These are phyloP conservation scores for Colletotrichum cordylinicola DNA, from an alignment of 2,329 filamentous ascomycete genomes.

Conservation along the genomic window DNA sequence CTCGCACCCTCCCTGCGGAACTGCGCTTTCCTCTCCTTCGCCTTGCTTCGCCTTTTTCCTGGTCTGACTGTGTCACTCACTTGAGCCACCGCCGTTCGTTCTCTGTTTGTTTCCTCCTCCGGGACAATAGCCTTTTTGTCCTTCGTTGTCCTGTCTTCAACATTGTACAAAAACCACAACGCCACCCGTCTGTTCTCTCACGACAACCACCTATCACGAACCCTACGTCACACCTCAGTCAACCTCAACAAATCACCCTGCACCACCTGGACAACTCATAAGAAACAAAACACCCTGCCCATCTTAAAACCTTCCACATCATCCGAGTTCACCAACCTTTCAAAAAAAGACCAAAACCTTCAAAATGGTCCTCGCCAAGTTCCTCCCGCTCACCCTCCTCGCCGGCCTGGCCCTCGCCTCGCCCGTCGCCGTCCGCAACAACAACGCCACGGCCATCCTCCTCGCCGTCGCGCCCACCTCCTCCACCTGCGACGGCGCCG, in stretches of 20 bases:
- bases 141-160: neutral
- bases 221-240: neutral
- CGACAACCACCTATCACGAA: neutral
- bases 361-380: constrained; percentile 33
- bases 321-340: neutral
- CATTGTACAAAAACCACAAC: neutral
- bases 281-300: neutral
- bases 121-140: neutral
- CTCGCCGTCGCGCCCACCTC: constrained; percentile 63
- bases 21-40: neutral
- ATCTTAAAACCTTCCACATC: neutral
- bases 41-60: neutral
- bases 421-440: constrained; percentile 18
- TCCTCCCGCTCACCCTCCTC: constrained; percentile 30
- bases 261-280: neutral
- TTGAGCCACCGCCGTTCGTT: neutral
- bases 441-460: constrained; percentile 45
- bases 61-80: constrained; percentile 14
- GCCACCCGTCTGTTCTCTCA: neutral
- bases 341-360: neutral
- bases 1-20: neutral
- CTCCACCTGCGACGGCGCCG: constrained; percentile 53
- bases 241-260: neutral
- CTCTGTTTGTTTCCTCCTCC: neutral
- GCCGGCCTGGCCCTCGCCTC: constrained; percentile 28